Evolutionary conservation across 805 yeast species (phyloP).

Genomic region (Schwanniomyces occidentalis): DNA sequence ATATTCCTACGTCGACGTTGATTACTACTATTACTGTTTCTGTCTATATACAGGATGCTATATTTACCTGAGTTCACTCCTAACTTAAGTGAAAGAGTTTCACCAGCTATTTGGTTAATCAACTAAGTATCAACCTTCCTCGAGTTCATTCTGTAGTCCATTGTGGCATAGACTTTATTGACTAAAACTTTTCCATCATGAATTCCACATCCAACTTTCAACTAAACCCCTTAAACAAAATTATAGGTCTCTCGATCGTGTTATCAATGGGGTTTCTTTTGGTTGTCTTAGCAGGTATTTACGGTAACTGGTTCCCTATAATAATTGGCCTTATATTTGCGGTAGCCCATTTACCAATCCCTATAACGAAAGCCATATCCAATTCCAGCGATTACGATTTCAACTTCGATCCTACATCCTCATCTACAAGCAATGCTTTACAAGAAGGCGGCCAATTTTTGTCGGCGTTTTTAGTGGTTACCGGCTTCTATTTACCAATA

Average conservation of each 20-base stretch:
- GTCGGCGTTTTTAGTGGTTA: constrained; percentile 72
- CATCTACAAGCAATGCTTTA: constrained; percentile 37
- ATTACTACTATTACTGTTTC: no score
- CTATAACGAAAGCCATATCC: constrained; percentile 31
- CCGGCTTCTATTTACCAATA: constrained; percentile 74
- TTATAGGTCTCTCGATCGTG: constrained; percentile 72
- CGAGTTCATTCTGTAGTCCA: no score
- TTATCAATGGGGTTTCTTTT: constrained; percentile 88
- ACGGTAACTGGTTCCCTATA: constrained; percentile 89
- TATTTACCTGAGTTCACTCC: no score
- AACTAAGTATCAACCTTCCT: no score
- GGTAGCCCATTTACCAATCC: constrained; percentile 40
- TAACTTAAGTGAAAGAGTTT: no score
- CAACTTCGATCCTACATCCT: constrained; percentile 38
- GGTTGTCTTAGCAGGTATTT: constrained; percentile 83
- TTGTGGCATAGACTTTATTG: no score
- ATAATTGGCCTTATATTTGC: constrained; percentile 53
- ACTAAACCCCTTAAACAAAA: constrained; percentile 66
- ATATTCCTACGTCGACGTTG: no score
- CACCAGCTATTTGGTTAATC: no score
- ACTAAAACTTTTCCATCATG: no score
- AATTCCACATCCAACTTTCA: constrained; percentile 24
- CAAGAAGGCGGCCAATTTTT: constrained; percentile 78
- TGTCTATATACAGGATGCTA: no score
- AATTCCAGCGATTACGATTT: constrained; percentile 42